Evolutionary conservation across 139 green algal species (phyloP).

Genomic region (Ulvella scutata): DNA sequence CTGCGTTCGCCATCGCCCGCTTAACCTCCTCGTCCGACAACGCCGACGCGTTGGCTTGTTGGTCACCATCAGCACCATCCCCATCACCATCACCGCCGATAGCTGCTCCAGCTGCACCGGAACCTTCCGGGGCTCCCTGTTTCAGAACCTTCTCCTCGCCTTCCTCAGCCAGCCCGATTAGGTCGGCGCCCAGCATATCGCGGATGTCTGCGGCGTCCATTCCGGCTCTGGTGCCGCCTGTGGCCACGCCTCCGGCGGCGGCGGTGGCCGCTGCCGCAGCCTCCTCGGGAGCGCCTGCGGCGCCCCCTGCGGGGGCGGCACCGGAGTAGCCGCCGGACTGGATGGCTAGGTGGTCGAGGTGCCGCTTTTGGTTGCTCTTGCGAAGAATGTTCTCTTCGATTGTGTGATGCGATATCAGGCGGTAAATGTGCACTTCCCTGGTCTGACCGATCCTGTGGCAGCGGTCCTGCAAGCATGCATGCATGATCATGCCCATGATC

Average conservation of each 20-base stretch:
- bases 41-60: background rate
- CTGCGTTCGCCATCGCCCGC: slow-evolving; percentile 48
- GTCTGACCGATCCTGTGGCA: slow-evolving; percentile 97
- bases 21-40: slow-evolving; percentile 22
- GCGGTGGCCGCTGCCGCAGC: background rate
- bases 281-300: slow-evolving; percentile 6
- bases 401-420: slow-evolving; percentile 73
- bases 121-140: background rate
- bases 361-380: slow-evolving; percentile 92
- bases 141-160: background rate
- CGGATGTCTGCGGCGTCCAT: too few species aligned
- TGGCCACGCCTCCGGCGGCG: background rate
- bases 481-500: too few species aligned
- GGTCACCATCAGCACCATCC: background rate
- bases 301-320: slow-evolving; percentile 30
- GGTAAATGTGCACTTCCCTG: slow-evolving; percentile 94
- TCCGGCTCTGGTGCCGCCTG: background rate
- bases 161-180: background rate
- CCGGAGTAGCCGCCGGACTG: slow-evolving; percentile 69
- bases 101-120: background rate
- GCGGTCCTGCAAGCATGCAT: slow-evolving; percentile 84
- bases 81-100: background rate
- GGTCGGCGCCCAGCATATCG: background rate
- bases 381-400: slow-evolving; percentile 97
- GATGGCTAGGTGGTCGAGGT: slow-evolving; percentile 90